Base-by-base conservation (phyloP, 352 stramenopile species). In the Phytopythium boreale region DNA sequence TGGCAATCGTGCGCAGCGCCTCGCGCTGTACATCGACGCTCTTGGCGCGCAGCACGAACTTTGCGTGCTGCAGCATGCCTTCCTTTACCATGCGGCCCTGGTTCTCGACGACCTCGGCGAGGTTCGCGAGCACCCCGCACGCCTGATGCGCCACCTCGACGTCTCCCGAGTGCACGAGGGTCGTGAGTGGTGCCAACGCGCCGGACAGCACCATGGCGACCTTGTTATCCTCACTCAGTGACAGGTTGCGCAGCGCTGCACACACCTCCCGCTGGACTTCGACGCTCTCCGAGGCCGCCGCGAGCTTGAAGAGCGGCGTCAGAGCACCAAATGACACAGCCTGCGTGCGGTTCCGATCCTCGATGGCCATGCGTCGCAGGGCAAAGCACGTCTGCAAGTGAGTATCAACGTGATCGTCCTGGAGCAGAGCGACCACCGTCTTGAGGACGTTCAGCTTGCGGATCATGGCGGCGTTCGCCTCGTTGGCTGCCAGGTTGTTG, bases 51-150 rank as follows among this genome's bases (percentile, higher is more conserved):
- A 98, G 71, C 10, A 98, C 87, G 62, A 97, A 98, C 76, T 98
- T 98, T 22, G 98, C 82, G 72, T 99, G 96, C 64, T 98, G 96
- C 52, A 99, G 70, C 29, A 98, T 85, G 46, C 96, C 97, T 63
- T 95, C 78, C 44, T 98, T 91, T 6, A 98, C 95, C 96, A 99
- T 98, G 15, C 79, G 71, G 22, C 89, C 85, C 67, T 98, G 96
- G 73, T 98, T 99, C 67, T 98, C 93, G 41, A 97, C 77, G 2
- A 96, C 86, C 73, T 98, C 93, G 2, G 93, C 93, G 12, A 98
- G 75, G 61, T 98, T 98, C 2, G 95, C 95, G 2, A 98, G 81
- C 6, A 98, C 89, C 26, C 93, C 92, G 37, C 84, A 90, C 0
- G 84, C 79, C 64, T 98, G 93, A 61, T 98, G 95, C 4, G 91